These are phyloP conservation scores for Xylaria digitata DNA, from an alignment of 2,329 filamentous ascomycete species.

Conservation along the genomic window DNA sequence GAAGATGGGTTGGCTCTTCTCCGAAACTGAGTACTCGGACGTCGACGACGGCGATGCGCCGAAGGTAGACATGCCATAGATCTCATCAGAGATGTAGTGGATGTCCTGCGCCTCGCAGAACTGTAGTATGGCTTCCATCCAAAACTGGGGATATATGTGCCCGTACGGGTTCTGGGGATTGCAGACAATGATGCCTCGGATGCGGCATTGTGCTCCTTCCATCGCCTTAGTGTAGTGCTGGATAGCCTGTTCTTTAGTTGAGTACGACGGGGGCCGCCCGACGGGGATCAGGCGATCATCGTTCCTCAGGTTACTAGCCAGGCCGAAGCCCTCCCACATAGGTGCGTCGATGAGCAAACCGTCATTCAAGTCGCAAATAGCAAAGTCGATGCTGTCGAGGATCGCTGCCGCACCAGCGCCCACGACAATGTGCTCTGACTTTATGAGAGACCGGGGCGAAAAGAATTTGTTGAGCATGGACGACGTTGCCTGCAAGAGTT, in stretches of 20 bases:
- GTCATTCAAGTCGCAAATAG: conserved; percentile 22
- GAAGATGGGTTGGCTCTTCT: conserved; percentile 26
- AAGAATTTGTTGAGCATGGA: conserved; percentile 31
- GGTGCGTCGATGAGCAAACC: conserved; percentile 28
- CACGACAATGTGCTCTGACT: conserved; percentile 18
- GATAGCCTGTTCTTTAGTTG: conserved; percentile 21
- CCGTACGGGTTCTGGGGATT: conserved; percentile 28
- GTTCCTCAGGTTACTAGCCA: conserved; percentile 23
- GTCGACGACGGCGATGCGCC: conserved; percentile 9
- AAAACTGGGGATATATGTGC: conserved; percentile 24
- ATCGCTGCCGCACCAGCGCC: conserved; percentile 26
- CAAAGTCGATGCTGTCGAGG: conserved; percentile 27
- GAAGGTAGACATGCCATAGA: conserved; percentile 28
- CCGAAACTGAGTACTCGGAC: neutral
- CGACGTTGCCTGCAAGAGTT: conserved; percentile 8
- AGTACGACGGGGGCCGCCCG: conserved; percentile 13
- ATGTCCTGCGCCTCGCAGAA: conserved; percentile 25
- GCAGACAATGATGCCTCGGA: conserved; percentile 27
- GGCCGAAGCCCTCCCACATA: conserved; percentile 28
- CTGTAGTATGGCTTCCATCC: conserved; percentile 27
- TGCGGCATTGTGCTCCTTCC: conserved; percentile 18
- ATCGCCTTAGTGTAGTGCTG: conserved; percentile 23
- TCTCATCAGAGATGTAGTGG: conserved; percentile 30
- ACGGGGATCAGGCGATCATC: conserved; percentile 27
- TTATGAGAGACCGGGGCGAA: conserved; percentile 8